These are phyloP conservation scores for Biscutella laevigata DNA, from an alignment of 441 rosid species.

Conservation along the genomic window DNA sequence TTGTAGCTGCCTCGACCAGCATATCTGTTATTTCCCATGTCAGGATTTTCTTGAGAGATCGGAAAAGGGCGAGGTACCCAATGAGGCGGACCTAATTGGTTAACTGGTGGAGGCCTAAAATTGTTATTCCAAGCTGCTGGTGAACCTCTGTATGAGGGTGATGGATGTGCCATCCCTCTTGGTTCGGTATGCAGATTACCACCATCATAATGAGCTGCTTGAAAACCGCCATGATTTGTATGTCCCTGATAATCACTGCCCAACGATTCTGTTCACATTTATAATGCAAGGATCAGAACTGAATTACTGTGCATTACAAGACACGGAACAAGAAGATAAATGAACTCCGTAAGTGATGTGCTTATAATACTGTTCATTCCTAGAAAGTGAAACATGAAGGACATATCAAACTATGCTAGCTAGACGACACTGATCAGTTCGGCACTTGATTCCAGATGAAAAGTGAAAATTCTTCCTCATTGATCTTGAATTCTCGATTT, in stretches of 20 bases:
- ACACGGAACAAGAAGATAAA: not conserved
- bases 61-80: slow-evolving; percentile 30
- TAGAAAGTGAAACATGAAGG: not conserved
- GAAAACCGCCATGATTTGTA: slow-evolving; percentile 31
- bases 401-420: not conserved
- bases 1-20: slow-evolving; percentile 26
- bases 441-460: not conserved
- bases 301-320: not conserved
- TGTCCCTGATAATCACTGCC: slow-evolving; percentile 34
- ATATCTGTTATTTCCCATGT: slow-evolving; percentile 24
- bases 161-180: slow-evolving; percentile 25
- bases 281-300: slow-evolving; percentile 12
- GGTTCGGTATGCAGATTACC: slow-evolving; percentile 24
- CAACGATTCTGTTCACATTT: slow-evolving; percentile 30
- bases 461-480: not conserved
- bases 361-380: not conserved
- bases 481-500: not conserved
- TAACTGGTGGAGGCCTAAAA: slow-evolving; percentile 18
- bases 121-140: slow-evolving; percentile 26
- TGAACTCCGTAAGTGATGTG: not conserved
- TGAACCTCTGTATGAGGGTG: slow-evolving; percentile 28
- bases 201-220: slow-evolving; percentile 29
- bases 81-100: slow-evolving; percentile 23
- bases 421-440: not conserved
- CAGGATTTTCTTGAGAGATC: slow-evolving; percentile 30